phyloP scores from a whole-genome alignment of 1,284 basidiomycete genomes.

The Athelia psychrophila region DNA sequence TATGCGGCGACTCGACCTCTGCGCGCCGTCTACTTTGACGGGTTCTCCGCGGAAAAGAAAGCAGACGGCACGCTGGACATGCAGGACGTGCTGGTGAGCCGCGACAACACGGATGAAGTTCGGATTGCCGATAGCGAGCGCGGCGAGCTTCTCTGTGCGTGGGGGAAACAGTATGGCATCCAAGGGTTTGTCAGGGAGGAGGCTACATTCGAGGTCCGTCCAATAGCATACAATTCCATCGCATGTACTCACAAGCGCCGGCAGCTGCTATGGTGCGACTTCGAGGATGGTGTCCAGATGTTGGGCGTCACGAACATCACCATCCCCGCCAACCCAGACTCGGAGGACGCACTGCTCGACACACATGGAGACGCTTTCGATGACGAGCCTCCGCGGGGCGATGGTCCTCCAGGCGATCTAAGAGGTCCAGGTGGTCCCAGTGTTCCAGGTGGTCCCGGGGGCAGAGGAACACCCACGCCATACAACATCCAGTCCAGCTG shows the following conservation, averaged over 20 bases:
- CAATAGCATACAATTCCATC: background rate
- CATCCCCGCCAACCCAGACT: background rate
- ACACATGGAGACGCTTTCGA: no score
- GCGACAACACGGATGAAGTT: background rate
- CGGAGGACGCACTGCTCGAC: background rate
- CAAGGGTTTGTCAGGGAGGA: background rate
- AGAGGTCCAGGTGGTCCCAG: no score
- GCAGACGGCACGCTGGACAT: background rate
- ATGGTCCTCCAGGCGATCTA: no score
- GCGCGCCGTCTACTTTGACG: slow-evolving; percentile 1
- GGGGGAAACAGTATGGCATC: background rate
- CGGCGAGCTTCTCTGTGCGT: background rate
- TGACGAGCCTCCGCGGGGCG: background rate
- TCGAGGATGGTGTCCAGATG: background rate
- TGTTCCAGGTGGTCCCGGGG: no score
- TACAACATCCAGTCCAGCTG: background rate
- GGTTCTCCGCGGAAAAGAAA: background rate
- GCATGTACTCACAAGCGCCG: background rate
- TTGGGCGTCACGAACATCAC: background rate
- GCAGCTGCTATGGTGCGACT: slow-evolving; percentile 1
- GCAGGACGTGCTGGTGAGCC: background rate
- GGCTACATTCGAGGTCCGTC: slow-evolving; percentile 1
- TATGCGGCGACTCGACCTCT: slow-evolving; percentile 1
- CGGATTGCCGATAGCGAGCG: background rate
- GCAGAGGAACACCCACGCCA: background rate